Conservation (phyloP, 768 basidiomycete genomes). For the Podaxis sp. region DNA sequence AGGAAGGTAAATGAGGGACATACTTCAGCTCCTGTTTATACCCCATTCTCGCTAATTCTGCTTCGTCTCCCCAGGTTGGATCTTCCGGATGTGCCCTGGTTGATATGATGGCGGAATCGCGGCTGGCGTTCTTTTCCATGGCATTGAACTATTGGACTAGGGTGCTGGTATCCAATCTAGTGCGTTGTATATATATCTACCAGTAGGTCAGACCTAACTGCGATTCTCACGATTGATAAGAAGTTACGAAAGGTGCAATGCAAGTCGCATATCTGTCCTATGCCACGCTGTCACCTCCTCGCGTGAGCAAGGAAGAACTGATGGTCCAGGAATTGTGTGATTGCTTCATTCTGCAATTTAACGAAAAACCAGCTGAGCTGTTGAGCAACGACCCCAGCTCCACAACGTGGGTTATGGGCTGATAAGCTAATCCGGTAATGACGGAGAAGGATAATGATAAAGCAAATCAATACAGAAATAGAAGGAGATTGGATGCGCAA, state of each 20-base stretch:
- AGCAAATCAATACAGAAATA: too few relatives aligned
- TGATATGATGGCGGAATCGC: background rate
- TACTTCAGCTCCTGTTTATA: constrained; percentile 71
- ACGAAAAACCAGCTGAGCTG: too few relatives aligned
- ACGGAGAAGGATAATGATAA: too few relatives aligned
- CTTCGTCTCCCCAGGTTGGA: constrained; percentile 43
- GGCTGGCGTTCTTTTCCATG: background rate
- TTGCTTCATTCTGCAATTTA: background rate
- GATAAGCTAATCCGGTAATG: too few relatives aligned
- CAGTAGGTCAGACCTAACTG: background rate
- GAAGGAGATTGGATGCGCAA: too few relatives aligned
- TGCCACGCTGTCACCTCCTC: background rate
- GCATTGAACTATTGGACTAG: background rate
- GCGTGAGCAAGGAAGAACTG: background rate
- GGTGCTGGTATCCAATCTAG: background rate
- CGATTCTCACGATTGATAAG: constrained; percentile 4
- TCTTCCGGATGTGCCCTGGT: background rate
- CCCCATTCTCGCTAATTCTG: constrained; percentile 66
- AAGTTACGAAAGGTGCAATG: background rate
- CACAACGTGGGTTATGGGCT: too few relatives aligned
- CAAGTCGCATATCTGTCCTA: background rate
- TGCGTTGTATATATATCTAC: background rate
- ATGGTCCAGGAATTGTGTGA: background rate
- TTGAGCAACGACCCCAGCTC: too few relatives aligned
- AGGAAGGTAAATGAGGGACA: constrained; percentile 20